phyloP scores from a whole-genome alignment of 805 yeast species.

The Brettanomyces anomalus region DNA sequence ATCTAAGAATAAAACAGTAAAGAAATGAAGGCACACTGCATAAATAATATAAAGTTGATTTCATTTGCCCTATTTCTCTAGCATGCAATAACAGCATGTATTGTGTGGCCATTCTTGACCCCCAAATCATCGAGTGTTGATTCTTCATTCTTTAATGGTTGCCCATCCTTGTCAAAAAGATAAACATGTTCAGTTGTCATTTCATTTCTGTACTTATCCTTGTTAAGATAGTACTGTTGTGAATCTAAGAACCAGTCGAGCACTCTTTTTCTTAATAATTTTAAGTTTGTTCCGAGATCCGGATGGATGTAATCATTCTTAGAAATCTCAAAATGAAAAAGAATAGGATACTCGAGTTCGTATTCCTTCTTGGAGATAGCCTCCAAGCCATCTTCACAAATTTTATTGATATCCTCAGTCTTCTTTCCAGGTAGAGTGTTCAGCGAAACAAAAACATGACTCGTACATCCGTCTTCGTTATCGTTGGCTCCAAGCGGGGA shows the following conservation, averaged over 20 bases:
- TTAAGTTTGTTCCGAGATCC: slow-evolving; percentile 62
- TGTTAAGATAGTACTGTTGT: slow-evolving; percentile 17
- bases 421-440: slow-evolving; percentile 25
- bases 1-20: too few relatives aligned
- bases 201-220: slow-evolving; percentile 7
- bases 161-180: slow-evolving; percentile 26
- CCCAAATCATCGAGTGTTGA: slow-evolving; percentile 41
- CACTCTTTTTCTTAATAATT: slow-evolving; percentile 49
- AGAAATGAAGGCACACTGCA: too few relatives aligned
- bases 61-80: not conserved
- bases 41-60: too few relatives aligned
- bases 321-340: slow-evolving; percentile 67
- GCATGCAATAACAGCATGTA: slow-evolving; percentile 11
- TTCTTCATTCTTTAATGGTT: slow-evolving; percentile 28
- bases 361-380: slow-evolving; percentile 7
- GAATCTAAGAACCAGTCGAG: slow-evolving; percentile 45
- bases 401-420: slow-evolving; percentile 8
- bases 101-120: slow-evolving; percentile 44
- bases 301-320: slow-evolving; percentile 74
- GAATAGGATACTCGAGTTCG: slow-evolving; percentile 29
- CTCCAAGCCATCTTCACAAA: not conserved
- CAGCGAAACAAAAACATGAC: slow-evolving; percentile 54
- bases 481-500: slow-evolving; percentile 39
- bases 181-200: slow-evolving; percentile 23
- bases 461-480: slow-evolving; percentile 74